These are phyloP conservation scores for Plasmodium berghei DNA, from an alignment of 169 alveolate species.

Conservation along the genomic window DNA sequence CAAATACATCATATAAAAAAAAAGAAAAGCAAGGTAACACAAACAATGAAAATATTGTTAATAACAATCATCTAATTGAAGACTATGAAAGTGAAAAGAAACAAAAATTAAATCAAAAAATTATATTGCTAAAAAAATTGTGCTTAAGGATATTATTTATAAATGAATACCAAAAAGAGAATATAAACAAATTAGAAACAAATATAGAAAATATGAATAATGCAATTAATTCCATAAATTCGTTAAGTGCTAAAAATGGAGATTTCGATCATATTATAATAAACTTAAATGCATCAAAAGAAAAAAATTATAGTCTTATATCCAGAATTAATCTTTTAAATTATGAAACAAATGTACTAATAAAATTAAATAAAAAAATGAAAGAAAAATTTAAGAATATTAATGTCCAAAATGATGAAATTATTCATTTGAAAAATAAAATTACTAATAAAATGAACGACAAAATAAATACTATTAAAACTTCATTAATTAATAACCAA, in stretches of 20 bases:
- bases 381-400: conserved; percentile 57
- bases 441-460: conserved; percentile 63
- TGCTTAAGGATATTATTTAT: conserved; percentile 59
- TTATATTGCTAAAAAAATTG: conserved; percentile 50
- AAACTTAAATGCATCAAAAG: conserved; percentile 73
- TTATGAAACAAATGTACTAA: conserved; percentile 70
- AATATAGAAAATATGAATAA: conserved; percentile 74
- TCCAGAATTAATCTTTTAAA: conserved; percentile 69
- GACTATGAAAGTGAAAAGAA: conserved; percentile 68
- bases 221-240: conserved; percentile 69
- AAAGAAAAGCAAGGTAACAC: background rate
- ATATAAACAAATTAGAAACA: conserved; percentile 61
- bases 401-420: conserved; percentile 61
- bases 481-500: conserved; percentile 50
- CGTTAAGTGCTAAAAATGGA: conserved; percentile 56
- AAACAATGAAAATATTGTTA: conserved; percentile 3
- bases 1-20: conserved; percentile 1
- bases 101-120: conserved; percentile 42
- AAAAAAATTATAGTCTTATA: conserved; percentile 70
- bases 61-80: conserved; percentile 13
- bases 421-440: conserved; percentile 30
- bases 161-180: conserved; percentile 72
- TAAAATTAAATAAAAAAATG: conserved; percentile 64
- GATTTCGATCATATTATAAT: conserved; percentile 74
- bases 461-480: conserved; percentile 46